Conservation (phyloP, 1,284 basidiomycete species). For the Tilletia horrida region DNA sequence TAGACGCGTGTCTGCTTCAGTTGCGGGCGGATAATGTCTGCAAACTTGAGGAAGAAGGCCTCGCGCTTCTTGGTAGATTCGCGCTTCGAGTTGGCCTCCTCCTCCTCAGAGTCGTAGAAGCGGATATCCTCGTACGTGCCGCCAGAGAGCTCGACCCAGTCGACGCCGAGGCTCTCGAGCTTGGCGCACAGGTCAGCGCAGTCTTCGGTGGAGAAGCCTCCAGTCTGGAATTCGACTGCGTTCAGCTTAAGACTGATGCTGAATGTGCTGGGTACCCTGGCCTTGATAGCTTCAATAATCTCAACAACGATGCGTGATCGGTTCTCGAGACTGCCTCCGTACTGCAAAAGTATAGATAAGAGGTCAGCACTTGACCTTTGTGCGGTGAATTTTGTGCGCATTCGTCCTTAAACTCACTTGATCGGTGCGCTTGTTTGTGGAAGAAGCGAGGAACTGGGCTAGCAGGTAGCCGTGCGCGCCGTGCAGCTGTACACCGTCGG, state of each 20-base stretch:
- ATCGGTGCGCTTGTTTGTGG: slow-evolving; percentile 57
- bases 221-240: slow-evolving; percentile 41
- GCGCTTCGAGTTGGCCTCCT: slow-evolving; percentile 41
- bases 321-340: slow-evolving; percentile 57
- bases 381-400: too few relatives aligned
- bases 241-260: slow-evolving; percentile 61
- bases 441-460: slow-evolving; percentile 50
- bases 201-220: slow-evolving; percentile 26
- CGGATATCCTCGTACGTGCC: slow-evolving; percentile 25
- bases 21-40: slow-evolving; percentile 23
- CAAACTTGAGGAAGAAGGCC: slow-evolving; percentile 56
- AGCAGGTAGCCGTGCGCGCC: slow-evolving; percentile 51
- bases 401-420: background rate
- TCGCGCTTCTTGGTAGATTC: slow-evolving; percentile 56
- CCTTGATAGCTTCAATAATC: slow-evolving; percentile 55
- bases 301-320: slow-evolving; percentile 56
- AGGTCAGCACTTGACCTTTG: too few relatives aligned
- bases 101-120: slow-evolving; percentile 21
- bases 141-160: slow-evolving; percentile 29
- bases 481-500: slow-evolving; percentile 58
- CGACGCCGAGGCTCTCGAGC: slow-evolving; percentile 26
- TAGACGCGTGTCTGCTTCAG: slow-evolving; percentile 46
- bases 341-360: slow-evolving; percentile 27
- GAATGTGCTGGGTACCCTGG: slow-evolving; percentile 58
- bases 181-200: slow-evolving; percentile 19